A percentile compares a stretch with the other conserved stretches of the same genome.
Conservation (phyloP, 306 rosid genomes). For the Pyrus bretschneideri region DNA sequence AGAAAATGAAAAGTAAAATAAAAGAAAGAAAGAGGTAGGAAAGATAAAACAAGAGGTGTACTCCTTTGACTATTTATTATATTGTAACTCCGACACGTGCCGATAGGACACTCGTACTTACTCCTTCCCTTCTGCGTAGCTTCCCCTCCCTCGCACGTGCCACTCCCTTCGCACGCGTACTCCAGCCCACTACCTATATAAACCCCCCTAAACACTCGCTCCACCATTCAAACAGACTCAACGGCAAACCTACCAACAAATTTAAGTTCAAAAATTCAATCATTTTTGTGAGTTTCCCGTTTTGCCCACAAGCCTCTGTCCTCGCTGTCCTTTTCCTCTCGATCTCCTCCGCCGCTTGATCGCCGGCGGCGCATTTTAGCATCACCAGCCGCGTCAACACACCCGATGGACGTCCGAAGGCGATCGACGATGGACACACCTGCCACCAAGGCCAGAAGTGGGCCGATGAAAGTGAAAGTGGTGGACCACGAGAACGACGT, state of each 20-base stretch:
- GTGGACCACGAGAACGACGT: constrained; percentile 1
- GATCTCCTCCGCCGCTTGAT: constrained; percentile 13
- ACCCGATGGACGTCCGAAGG: constrained; percentile 58
- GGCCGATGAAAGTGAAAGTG: constrained; percentile 9
- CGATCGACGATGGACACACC: constrained; percentile 21
- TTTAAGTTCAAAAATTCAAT: neutral
- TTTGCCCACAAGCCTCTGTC: neutral
- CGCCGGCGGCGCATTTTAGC: constrained; percentile 11
- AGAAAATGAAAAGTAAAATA: neutral
- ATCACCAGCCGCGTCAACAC: neutral
- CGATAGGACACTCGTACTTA: neutral
- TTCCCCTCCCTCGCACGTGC: neutral
- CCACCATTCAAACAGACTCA: constrained; percentile 1
- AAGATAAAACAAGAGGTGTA: neutral
- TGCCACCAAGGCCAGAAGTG: neutral
- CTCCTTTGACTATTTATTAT: neutral
- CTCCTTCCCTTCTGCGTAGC: neutral
- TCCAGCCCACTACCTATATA: neutral
- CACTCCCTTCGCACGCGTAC: neutral
- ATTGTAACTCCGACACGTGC: neutral
- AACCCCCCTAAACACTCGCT: constrained; percentile 1
- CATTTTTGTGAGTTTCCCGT: neutral
- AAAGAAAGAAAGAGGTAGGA: neutral
- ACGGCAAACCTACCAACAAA: neutral
- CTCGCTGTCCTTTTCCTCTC: neutral